Evolutionary conservation across 1,284 basidiomycete species (phyloP), one percentile per base, ranked within the genome.

Genomic region (Irpex rosettiformis): DNA sequence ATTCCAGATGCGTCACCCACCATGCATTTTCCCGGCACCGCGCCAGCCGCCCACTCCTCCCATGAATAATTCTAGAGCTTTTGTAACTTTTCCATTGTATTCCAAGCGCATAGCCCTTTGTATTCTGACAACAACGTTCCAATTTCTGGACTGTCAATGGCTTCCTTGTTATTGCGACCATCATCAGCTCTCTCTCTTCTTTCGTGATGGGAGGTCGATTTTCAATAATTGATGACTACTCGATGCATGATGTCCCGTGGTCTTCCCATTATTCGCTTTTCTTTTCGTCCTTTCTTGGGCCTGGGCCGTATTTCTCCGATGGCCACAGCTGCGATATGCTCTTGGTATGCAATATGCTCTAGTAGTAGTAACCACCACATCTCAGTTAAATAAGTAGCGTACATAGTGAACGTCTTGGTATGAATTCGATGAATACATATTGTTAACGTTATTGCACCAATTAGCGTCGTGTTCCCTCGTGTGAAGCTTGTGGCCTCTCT

Each of bases 1-100:
- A 58, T 57, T 64, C 57, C 22, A 18, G n/a, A n/a, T 24, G 10
- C 43, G 43, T 37, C 13, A 11, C 7, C 43, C 48, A 51, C 11
- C 25, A 51, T 51, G 13, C 25, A 27, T 51, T 24, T 16, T 28
- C 21, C 10, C 18, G 18, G 48, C 24, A 13, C 48, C 13, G 13
- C 22, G n/a, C 21, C 18, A 13, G 27, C 22, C 27, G 27, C 13
- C n/a, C n/a, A n/a, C n/a, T n/a, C n/a, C n/a, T n/a, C n/a, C n/a
- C 27, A 51, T 25, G 22, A 51, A 51, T 51, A 29, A 51, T 51
- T 7, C 48, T 51, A 51, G 22, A 51, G 48, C 48, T 28, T 37
- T 28, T 51, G 48, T 51, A 51, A 51, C 48, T 51, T 22, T 51
- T 16, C 27, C 48, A 28, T 51, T 51, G 48, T 51, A 51, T 51